Evolutionary conservation across 345 rosid genomes (phyloP), one percentile per base, ranked within the genome.

Genomic region (Sonneratia alba): DNA sequence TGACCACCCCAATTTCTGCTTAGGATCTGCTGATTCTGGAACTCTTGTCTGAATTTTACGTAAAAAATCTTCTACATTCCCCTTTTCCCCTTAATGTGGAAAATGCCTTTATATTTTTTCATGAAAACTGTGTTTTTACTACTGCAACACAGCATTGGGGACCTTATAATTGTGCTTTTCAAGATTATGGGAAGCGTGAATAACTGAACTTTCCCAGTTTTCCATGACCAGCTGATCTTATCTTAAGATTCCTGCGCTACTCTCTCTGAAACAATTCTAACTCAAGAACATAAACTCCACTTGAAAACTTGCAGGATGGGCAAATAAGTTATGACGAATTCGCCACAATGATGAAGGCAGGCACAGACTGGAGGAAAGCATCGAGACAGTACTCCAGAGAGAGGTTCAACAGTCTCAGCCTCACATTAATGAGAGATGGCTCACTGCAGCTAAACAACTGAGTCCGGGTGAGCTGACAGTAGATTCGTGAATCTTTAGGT

Each of bases 321-420:
- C 82, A 82, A 71, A 91, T 94, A 83, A 91, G 98, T 80, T 90
- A 85, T 8, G 91, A 90, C 22, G 98, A 94, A 82, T 94, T 94
- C 73, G 95, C 77, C 1, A 78, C 84, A 1, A 94, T 94, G 98
- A 94, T 94, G 98, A 91, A 94, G 83, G 90, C 95, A 0, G 98
- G 97, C 34, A 94, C 97, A 38, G 97, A 94, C 77, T 91, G 98
- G 98, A 87, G 98, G 78, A 94, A 91, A 80, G 98, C 97, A 22
- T 93, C 98, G 0, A 82, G 98, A 78, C 98, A 93, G 76, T 93
- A 93, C 77, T 93, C 98, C n/a, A 73, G 98, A 70, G 97, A 94
- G 75, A 81, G 93, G 79, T 94, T 94, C 84, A 94, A 88, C 64
- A 91, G 78, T 82, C 90, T 94, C 70, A 91, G 97, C 83, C 85